Percentiles rank a stretch among this genome's conserved stretches.
Conservation (phyloP, 2,329 filamentous ascomycete species). For the Coniochaeta ligniaria region DNA sequence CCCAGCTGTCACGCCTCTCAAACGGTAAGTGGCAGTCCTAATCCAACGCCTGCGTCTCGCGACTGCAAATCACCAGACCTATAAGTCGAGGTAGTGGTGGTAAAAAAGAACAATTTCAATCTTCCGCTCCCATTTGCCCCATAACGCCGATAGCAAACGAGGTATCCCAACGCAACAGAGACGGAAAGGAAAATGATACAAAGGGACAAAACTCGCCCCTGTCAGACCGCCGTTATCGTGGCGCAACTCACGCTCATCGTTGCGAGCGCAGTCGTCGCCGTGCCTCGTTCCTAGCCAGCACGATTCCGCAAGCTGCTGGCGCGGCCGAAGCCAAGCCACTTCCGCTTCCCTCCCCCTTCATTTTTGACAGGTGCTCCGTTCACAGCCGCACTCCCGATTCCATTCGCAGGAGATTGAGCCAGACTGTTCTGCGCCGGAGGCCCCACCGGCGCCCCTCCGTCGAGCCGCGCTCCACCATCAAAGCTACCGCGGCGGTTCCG, state of each 20-base stretch:
- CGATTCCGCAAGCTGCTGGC: slow-evolving; percentile 21
- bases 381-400: neutral
- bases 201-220: neutral
- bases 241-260: neutral
- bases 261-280: neutral
- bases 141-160: neutral
- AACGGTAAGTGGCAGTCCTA: neutral
- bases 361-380: neutral
- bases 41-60: neutral
- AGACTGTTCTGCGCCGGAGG: slow-evolving; percentile 1
- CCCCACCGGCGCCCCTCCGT: slow-evolving; percentile 3
- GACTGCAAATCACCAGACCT: neutral
- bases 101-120: neutral
- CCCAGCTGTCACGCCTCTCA: neutral
- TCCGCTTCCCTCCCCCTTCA: slow-evolving; percentile 14
- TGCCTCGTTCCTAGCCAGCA: slow-evolving; percentile 9
- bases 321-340: slow-evolving; percentile 26
- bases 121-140: neutral
- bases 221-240: neutral
- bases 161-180: neutral
- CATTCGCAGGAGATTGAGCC: neutral
- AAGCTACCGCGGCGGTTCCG: slow-evolving; percentile 25
- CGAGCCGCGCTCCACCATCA: slow-evolving; percentile 4
- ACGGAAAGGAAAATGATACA: neutral
- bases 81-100: neutral